Evolutionary conservation across 495 filamentous ascomycete species (phyloP).

Genomic region (Friedmanniomyces simplex): DNA sequence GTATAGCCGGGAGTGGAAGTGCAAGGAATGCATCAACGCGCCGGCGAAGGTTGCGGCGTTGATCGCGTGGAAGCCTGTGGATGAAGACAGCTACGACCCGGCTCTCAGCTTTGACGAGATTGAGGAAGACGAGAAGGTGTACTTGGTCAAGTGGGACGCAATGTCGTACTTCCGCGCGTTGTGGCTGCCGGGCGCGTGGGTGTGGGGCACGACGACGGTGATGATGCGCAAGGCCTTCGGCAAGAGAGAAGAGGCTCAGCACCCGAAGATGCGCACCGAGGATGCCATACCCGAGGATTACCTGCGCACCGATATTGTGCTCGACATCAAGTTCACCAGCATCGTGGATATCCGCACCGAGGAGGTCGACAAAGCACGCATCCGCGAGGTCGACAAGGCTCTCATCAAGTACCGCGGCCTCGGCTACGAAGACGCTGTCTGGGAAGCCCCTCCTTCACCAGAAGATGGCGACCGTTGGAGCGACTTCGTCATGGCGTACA

Average conservation of each 20-base stretch:
- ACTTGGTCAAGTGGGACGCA: conserved; percentile 77
- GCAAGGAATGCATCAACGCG: conserved; percentile 55
- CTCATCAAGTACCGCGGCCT: conserved; percentile 91
- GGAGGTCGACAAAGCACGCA: conserved; percentile 54
- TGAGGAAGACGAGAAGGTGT: conserved; percentile 69
- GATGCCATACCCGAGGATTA: conserved; percentile 80
- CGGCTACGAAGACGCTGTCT: conserved; percentile 82
- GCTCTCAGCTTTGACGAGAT: conserved; percentile 42
- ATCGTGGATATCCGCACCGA: conserved; percentile 41
- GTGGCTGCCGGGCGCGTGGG: conserved; percentile 87
- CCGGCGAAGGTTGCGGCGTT: conserved; percentile 55
- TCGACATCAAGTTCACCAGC: conserved; percentile 59
- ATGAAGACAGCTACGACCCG: conserved; percentile 39
- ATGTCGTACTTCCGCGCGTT: conserved; percentile 66
- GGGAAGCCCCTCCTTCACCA: conserved; percentile 70
- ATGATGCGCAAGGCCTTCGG: conserved; percentile 65
- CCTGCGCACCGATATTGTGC: conserved; percentile 75
- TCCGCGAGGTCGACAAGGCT: conserved; percentile 58
- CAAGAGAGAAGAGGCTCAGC: conserved; percentile 49
- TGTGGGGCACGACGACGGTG: conserved; percentile 57
- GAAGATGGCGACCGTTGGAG: conserved; percentile 58
- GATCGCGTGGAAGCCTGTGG: conserved; percentile 74
- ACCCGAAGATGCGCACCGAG: conserved; percentile 58
- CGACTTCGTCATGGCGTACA: conserved; percentile 74
- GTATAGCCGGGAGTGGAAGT: conserved; percentile 60